A percentile compares a stretch with the other conserved stretches of the same genome.
Evolutionary conservation across 768 basidiomycete species (phyloP).

Genomic region (Psilocybe sp.): DNA sequence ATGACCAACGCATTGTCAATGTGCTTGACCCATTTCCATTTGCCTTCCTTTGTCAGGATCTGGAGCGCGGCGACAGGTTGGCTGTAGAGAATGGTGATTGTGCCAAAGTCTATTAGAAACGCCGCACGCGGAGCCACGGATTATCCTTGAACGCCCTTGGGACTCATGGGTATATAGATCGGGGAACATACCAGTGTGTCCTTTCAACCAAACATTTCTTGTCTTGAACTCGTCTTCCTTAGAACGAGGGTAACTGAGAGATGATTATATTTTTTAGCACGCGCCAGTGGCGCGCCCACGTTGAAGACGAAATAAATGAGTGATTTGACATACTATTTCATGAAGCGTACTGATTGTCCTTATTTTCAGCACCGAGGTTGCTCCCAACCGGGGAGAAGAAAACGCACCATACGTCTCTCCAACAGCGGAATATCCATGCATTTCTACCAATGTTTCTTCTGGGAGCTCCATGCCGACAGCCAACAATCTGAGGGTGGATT

Average conservation of each 20-base stretch:
- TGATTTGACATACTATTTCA: conserved; percentile 53
- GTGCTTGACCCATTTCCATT: conserved; percentile 59
- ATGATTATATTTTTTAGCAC: not conserved
- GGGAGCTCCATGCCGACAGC: conserved; percentile 53
- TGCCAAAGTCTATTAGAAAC: conserved; percentile 42
- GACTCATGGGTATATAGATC: not conserved
- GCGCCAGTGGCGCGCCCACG: no score
- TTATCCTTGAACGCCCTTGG: no score
- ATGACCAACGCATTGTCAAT: conserved; percentile 61
- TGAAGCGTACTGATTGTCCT: conserved; percentile 49
- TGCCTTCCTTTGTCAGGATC: conserved; percentile 48
- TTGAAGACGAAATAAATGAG: not conserved
- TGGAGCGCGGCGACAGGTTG: conserved; percentile 61
- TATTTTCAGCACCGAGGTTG: not conserved
- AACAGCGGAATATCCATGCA: conserved; percentile 39
- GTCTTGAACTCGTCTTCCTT: conserved; percentile 48
- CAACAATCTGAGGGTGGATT: conserved; percentile 32
- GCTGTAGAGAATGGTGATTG: conserved; percentile 56
- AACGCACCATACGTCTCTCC: conserved; percentile 41
- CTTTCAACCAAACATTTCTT: conserved; percentile 58
- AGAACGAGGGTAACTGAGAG: conserved; percentile 44
- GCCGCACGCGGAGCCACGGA: no score
- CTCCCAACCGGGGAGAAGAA: not conserved
- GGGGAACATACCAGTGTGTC: conserved; percentile 45
- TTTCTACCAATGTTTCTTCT: conserved; percentile 47